Evolutionary conservation across 202 grass and related monocot species (phyloP).

Genomic region (Eragrostis tef): DNA sequence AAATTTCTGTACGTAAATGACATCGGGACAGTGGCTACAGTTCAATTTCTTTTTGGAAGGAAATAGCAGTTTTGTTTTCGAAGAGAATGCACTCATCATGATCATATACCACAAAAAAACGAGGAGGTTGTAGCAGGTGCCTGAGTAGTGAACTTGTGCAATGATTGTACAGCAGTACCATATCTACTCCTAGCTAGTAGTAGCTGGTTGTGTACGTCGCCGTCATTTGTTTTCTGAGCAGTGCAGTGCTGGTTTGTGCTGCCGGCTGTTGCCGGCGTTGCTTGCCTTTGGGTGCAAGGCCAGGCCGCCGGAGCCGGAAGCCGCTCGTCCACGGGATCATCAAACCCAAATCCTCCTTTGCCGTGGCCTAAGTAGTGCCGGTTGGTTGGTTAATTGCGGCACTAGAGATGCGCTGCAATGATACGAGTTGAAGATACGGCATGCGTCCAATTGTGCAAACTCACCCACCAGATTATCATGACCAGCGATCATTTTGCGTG

Average conservation of each 20-base stretch:
- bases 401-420: neutral
- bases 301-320: neutral
- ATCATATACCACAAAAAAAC: too few species aligned
- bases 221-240: neutral
- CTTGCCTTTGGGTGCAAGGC: slow-evolving; percentile 43
- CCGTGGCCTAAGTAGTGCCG: neutral
- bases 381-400: slow-evolving; percentile 38
- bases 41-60: too few species aligned
- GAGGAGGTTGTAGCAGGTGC: too few species aligned
- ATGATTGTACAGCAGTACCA: slow-evolving; percentile 8
- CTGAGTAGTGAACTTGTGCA: neutral
- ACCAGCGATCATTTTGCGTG: neutral
- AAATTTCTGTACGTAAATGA: too few species aligned
- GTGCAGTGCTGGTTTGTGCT: neutral
- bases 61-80: too few species aligned
- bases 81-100: too few species aligned
- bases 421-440: slow-evolving; percentile 7
- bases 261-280: slow-evolving; percentile 12
- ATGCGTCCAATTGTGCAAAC: neutral
- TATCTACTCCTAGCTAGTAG: neutral
- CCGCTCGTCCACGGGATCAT: slow-evolving; percentile 37
- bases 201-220: slow-evolving; percentile 2
- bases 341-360: neutral
- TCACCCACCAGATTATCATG: neutral
- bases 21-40: too few species aligned